Conservation (phyloP, 2,329 filamentous ascomycete genomes). For the Capronia americana region DNA sequence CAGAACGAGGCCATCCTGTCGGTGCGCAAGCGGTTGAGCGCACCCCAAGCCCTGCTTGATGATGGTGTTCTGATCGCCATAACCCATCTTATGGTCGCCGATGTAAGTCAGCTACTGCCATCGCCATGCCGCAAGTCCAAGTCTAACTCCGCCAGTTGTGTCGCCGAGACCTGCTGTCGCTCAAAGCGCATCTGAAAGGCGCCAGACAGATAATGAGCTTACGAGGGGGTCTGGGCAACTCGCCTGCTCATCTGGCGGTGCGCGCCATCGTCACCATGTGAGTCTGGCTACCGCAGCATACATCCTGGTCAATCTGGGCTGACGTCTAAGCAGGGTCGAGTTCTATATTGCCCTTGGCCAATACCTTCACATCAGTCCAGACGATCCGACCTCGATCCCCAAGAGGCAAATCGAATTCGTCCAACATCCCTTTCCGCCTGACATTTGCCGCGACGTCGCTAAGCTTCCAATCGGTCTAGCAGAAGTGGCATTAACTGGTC, state of each 20-base stretch:
- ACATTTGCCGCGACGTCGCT: conserved; percentile 26
- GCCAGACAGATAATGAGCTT: conserved; percentile 29
- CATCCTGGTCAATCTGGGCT: neutral
- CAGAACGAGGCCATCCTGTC: conserved; percentile 30
- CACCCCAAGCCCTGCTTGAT: conserved; percentile 26
- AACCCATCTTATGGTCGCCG: conserved; percentile 32
- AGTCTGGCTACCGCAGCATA: conserved; percentile 2
- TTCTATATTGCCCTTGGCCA: conserved; percentile 32
- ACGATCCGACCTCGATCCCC: conserved; percentile 25
- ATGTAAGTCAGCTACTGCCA: conserved; percentile 22
- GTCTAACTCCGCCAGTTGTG: conserved; percentile 20
- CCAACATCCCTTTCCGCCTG: conserved; percentile 30
- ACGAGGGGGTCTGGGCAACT: conserved; percentile 25
- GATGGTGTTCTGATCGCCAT: conserved; percentile 32
- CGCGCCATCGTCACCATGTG: conserved; percentile 29
- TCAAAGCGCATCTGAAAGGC: conserved; percentile 30
- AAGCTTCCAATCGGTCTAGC: conserved; percentile 28
- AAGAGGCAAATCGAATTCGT: conserved; percentile 23
- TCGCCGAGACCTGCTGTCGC: conserved; percentile 22
- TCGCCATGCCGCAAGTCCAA: too few species aligned
- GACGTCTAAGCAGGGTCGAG: conserved; percentile 22
- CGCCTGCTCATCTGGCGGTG: conserved; percentile 27
- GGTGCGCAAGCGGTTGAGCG: conserved; percentile 26
- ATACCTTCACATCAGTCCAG: conserved; percentile 26
- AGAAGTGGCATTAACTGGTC: conserved; percentile 30